Conservation (phyloP, 108 stramenopile genomes). For the Chaetoceros muelleri region DNA sequence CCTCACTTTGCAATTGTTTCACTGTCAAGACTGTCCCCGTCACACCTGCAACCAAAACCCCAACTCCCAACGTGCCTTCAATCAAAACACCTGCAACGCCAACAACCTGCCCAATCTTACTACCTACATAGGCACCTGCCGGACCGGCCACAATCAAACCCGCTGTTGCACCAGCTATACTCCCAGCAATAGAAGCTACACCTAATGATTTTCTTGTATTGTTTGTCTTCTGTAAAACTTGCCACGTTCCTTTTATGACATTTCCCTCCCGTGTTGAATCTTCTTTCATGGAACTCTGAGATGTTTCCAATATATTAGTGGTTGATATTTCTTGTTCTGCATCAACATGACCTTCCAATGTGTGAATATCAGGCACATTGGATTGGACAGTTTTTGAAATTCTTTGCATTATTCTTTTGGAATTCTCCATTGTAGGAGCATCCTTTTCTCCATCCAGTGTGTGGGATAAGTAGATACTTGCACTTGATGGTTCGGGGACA, state of each 20-base stretch:
- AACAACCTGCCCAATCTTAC: constrained; percentile 34
- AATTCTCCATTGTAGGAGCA: background rate
- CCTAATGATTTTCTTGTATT: constrained; percentile 17
- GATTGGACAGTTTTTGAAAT: background rate
- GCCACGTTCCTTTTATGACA: constrained; percentile 1
- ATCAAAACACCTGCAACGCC: constrained; percentile 37
- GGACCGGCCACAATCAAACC: constrained; percentile 51
- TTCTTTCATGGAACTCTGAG: too few relatives aligned
- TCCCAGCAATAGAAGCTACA: constrained; percentile 34
- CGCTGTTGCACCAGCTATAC: constrained; percentile 48
- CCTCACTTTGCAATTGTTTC: constrained; percentile 31
- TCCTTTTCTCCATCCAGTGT: background rate
- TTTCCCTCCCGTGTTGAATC: background rate
- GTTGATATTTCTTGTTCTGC: background rate
- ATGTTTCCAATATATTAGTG: too few relatives aligned
- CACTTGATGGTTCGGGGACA: too few relatives aligned
- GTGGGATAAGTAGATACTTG: too few relatives aligned
- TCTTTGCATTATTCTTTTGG: background rate
- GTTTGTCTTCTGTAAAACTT: constrained; percentile 2
- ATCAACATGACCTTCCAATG: background rate
- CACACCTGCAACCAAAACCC: constrained; percentile 55
- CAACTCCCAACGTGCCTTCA: constrained; percentile 51
- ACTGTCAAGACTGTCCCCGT: constrained; percentile 43
- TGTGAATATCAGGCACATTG: background rate
- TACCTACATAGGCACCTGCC: constrained; percentile 23